Percentiles rank a stretch among this genome's conserved stretches.
Evolutionary conservation across 2,329 filamentous ascomycete species (phyloP).

Genomic region (Biscogniauxia sp.): DNA sequence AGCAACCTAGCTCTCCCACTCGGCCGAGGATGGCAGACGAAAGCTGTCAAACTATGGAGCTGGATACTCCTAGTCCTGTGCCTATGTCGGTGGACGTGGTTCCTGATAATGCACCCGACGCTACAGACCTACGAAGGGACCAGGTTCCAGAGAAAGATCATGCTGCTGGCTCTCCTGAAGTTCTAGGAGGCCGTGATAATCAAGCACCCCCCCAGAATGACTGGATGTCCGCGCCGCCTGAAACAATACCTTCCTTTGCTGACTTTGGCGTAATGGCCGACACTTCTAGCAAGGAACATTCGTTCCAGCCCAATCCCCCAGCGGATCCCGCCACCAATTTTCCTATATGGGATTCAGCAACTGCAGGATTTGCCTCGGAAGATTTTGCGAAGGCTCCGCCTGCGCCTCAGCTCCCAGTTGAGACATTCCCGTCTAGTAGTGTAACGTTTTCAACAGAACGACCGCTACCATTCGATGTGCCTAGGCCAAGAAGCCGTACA

Average conservation of each 20-base stretch:
- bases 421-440: conserved; percentile 1
- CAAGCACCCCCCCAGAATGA: conserved; percentile 12
- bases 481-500: conserved; percentile 4
- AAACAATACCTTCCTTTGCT: not conserved
- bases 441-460: not conserved
- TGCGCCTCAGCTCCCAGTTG: not conserved
- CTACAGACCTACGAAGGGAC: not conserved
- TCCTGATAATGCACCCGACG: not conserved
- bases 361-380: conserved; percentile 5
- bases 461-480: not conserved
- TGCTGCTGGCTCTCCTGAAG: not conserved
- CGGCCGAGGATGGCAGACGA: conserved; percentile 36
- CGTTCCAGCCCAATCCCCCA: conserved; percentile 6
- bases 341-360: conserved; percentile 9
- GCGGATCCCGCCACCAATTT: conserved; percentile 4
- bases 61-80: conserved; percentile 25
- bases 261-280: not conserved
- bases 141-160: not conserved
- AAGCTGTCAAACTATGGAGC: conserved; percentile 39
- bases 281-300: conserved; percentile 5
- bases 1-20: conserved; percentile 12
- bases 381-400: conserved; percentile 5
- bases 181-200: conserved; percentile 19
- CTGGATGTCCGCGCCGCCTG: conserved; percentile 7
- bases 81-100: conserved; percentile 8